Percentiles rank a stretch among this genome's conserved stretches.
Conservation (phyloP, 169 alveolate species). For the Pseudocohnilembus persalinus region DNA sequence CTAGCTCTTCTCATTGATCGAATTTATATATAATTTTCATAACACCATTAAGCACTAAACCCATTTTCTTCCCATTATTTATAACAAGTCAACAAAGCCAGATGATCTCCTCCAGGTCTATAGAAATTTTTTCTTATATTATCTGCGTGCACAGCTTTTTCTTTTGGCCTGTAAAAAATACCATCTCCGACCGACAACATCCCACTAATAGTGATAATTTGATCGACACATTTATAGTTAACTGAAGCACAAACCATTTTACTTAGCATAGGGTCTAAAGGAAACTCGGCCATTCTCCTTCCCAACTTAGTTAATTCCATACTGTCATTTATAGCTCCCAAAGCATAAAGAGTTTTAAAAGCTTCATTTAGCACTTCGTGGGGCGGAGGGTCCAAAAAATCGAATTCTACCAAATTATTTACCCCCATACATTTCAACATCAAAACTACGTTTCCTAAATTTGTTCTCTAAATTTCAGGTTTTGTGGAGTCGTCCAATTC, state of each 20-base stretch:
- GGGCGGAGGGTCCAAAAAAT: conserved; percentile 99
- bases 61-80: conserved; percentile 98
- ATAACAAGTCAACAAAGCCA: conserved; percentile 94
- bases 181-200: conserved; percentile 98
- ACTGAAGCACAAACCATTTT: conserved; percentile 88
- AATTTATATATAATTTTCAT: conserved; percentile 96
- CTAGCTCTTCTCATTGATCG: conserved; percentile 96
- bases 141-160: conserved; percentile 97
- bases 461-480: conserved; percentile 97
- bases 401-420: conserved; percentile 98
- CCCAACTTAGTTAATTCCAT: conserved; percentile 97
- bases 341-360: conserved; percentile 95
- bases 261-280: conserved; percentile 97
- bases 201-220: conserved; percentile 94
- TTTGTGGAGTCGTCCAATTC: conserved; percentile 95
- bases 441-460: conserved; percentile 93
- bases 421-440: conserved; percentile 95
- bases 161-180: conserved; percentile 96
- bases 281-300: conserved; percentile 99
- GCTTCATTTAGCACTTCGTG: conserved; percentile 96
- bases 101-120: conserved; percentile 98
- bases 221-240: conserved; percentile 95
- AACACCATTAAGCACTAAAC: conserved; percentile 94
- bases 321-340: conserved; percentile 97
- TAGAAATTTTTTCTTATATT: conserved; percentile 94